A percentile compares a stretch with the other conserved stretches of the same genome.
These are phyloP conservation scores for Metschnikowia colocasiae DNA, from an alignment of 805 yeast genomes.

Conservation along the genomic window DNA sequence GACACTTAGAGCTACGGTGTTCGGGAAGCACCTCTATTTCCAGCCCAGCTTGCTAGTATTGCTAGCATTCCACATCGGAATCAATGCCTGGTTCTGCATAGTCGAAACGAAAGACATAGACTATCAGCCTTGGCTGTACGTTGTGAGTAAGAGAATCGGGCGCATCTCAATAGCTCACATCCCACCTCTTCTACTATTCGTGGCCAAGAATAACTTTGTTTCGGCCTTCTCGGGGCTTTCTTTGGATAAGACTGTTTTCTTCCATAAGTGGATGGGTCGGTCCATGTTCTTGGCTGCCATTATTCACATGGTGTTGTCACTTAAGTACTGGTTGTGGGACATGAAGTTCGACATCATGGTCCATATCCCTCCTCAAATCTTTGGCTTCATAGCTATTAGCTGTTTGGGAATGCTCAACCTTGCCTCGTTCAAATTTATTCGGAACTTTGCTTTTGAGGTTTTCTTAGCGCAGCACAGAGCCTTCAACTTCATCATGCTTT, in stretches of 20 bases:
- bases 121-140: conserved; percentile 37
- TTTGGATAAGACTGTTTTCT: conserved; percentile 34
- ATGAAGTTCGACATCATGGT: conserved; percentile 38
- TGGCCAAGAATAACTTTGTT: conserved; percentile 39
- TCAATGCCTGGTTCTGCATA: conserved; percentile 28
- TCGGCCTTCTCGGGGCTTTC: conserved; percentile 40
- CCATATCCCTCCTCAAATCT: conserved; percentile 47
- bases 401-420: conserved; percentile 34
- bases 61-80: conserved; percentile 23
- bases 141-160: conserved; percentile 42
- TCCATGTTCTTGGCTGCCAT: conserved; percentile 33
- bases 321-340: conserved; percentile 41
- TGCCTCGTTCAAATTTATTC: conserved; percentile 32
- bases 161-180: conserved; percentile 38
- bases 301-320: conserved; percentile 32
- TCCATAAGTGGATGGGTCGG: conserved; percentile 47
- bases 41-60: conserved; percentile 42
- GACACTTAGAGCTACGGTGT: conserved; percentile 22
- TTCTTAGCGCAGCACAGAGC: conserved; percentile 43
- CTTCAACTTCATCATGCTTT: conserved; percentile 39
- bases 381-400: conserved; percentile 45
- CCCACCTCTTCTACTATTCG: conserved; percentile 34
- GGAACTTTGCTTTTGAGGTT: conserved; percentile 41
- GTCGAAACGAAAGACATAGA: conserved; percentile 35
- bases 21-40: conserved; percentile 23